Evolutionary conservation across 768 basidiomycete genomes (phyloP), one percentile per base, ranked within the genome.

Genomic region (Termitomyces sp.): DNA sequence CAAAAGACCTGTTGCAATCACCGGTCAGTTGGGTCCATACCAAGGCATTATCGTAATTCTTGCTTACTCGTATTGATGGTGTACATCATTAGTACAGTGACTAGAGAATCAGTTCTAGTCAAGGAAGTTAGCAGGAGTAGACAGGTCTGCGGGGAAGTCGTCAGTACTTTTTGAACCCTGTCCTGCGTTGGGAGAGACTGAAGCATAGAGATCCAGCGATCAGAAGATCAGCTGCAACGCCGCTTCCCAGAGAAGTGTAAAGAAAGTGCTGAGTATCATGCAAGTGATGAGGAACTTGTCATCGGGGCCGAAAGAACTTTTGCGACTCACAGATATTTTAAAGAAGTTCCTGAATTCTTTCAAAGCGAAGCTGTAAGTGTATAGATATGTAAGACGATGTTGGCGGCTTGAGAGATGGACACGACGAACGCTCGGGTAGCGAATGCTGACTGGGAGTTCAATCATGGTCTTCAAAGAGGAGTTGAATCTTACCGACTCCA

Each of bases 41-140:
- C 30, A 34, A 38, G 24, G 5, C 12, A 21, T 26, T n/a, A 8
- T 21, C 4, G 2, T 24, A 2, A 41, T 10, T 2, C 43, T 7
- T 26, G 64, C 74, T 49, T 54, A 79, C 78, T 71, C 57, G 78
- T 79, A 57, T 78, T 80, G 51, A 82, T 70, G n/a, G 74, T 70
- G 54, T 78, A 81, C 53, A 76, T 49, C 56, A 81, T 74, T 22
- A 82, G 63, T n/a, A 70, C 63, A 15, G 69, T 73, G 9, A 80
- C 61, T 3, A 80, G 53, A 0, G 74, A 71, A 46, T 81, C 72
- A 22, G 78, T 79, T 46, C 79, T 78, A 44, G 6, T 12, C 10
- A 42, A 26, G 44, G 35, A 40, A 38, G 17, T 28, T 9, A 54
- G 53, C 2, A 55, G 42, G 22, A 24, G 44, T 6, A 40, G 7